These are phyloP conservation scores for Neurospora cerealis DNA, from an alignment of 495 filamentous ascomycete species.

Conservation along the genomic window DNA sequence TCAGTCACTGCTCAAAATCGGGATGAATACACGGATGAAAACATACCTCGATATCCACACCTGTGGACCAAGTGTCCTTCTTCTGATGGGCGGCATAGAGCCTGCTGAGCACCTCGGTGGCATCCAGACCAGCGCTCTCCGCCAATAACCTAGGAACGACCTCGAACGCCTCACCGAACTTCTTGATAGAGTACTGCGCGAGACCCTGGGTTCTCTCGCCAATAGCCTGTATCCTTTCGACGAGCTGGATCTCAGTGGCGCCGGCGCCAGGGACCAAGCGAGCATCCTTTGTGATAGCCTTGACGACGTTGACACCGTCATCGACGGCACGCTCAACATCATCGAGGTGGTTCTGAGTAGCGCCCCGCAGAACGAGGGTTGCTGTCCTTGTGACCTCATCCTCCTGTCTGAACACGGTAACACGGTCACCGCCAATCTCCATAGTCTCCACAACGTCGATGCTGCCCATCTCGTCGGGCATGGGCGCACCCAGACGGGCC, in stretches of 20 bases:
- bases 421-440: constrained; percentile 96
- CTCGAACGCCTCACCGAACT: constrained; percentile 96
- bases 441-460: constrained; percentile 94
- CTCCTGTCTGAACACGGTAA: constrained; percentile 97
- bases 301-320: constrained; percentile 97
- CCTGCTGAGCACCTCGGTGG: constrained; percentile 83
- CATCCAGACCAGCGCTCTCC: constrained; percentile 89
- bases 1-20: neutral
- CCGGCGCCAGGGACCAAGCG: constrained; percentile 90
- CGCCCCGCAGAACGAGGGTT: constrained; percentile 89
- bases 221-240: constrained; percentile 79
- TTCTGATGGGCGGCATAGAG: constrained; percentile 90
- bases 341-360: constrained; percentile 95
- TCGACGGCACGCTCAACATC: constrained; percentile 96
- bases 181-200: constrained; percentile 90
- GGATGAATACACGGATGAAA: neutral
- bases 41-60: constrained; percentile 79
- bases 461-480: constrained; percentile 98
- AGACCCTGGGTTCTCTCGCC: constrained; percentile 88
- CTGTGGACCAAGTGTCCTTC: constrained; percentile 76
- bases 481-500: constrained; percentile 89
- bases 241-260: constrained; percentile 89
- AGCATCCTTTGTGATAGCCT: constrained; percentile 91
- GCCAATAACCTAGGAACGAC: constrained; percentile 89
- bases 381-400: constrained; percentile 84